phyloP scores from a whole-genome alignment of 495 filamentous ascomycete genomes.

The Aspergillus bertholletiae region DNA sequence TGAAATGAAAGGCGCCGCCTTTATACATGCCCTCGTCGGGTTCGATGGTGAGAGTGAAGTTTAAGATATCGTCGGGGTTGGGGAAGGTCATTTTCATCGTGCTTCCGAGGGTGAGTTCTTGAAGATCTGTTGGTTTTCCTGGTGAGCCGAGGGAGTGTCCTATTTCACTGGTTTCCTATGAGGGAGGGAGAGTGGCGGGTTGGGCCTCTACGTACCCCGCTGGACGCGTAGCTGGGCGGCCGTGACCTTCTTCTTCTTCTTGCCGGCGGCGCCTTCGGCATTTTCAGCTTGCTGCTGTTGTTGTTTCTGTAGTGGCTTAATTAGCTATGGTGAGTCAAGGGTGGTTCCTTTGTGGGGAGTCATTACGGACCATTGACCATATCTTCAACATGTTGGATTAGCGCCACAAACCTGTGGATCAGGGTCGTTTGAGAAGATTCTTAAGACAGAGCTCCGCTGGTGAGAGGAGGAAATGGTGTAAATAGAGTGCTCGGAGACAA shows the following conservation, averaged over 20 bases:
- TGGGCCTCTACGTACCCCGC: conserved; percentile 61
- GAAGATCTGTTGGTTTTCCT: conserved; percentile 61
- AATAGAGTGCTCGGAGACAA: neutral
- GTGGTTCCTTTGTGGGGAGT: neutral
- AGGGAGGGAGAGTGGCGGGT: neutral
- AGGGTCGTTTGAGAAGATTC: neutral
- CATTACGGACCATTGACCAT: conserved; percentile 86
- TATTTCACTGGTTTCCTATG: neutral
- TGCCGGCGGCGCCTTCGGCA: conserved; percentile 69
- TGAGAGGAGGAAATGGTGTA: neutral
- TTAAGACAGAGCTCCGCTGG: neutral
- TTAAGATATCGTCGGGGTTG: conserved; percentile 93
- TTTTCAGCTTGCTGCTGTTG: conserved; percentile 87
- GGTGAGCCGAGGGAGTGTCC: neutral
- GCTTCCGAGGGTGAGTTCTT: conserved; percentile 80
- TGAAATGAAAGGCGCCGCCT: conserved; percentile 83
- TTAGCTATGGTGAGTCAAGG: neutral
- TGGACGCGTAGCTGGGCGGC: conserved; percentile 93
- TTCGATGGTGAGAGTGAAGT: conserved; percentile 89
- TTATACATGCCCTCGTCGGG: conserved; percentile 99
- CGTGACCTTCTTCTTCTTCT: conserved; percentile 97
- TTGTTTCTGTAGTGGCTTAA: conserved; percentile 62
- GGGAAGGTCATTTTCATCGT: conserved; percentile 94
- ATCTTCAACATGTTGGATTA: conserved; percentile 88
- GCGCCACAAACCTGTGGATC: neutral